A percentile compares a stretch with the other conserved stretches of the same genome.
phyloP scores from a whole-genome alignment of 2,329 filamentous ascomycete species.

The Fusarium denticulatum region DNA sequence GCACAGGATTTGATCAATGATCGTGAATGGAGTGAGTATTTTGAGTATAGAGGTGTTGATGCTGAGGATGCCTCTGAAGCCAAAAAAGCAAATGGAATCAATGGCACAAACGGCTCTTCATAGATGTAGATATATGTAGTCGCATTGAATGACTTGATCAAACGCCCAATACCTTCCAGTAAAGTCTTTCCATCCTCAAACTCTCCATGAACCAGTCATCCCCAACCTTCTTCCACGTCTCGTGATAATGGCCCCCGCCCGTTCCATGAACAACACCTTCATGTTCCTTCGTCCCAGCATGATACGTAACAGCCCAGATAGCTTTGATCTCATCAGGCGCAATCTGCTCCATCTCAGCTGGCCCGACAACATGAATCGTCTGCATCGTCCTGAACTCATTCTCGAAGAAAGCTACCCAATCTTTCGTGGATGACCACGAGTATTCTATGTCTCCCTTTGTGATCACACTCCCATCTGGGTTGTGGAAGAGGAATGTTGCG shows the following conservation, averaged over 20 bases:
- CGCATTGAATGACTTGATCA: accelerated
- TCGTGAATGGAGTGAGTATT: slow-evolving; percentile 49
- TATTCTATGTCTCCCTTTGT: not conserved
- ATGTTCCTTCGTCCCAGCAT: not conserved
- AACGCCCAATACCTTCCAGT: slow-evolving; percentile 14
- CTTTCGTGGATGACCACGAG: not conserved
- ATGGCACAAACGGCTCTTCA: not conserved
- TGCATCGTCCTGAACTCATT: slow-evolving; percentile 17
- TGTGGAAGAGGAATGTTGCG: not conserved
- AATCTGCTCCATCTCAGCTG: slow-evolving; percentile 16
- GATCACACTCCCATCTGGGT: not conserved
- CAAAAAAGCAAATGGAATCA: not conserved
- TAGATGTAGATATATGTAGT: not conserved
- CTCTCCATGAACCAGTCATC: slow-evolving; percentile 27
- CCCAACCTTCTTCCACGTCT: slow-evolving; percentile 17
- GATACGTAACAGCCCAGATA: slow-evolving; percentile 13
- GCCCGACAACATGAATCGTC: slow-evolving; percentile 8
- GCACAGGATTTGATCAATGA: slow-evolving; percentile 47
- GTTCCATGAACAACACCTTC: slow-evolving; percentile 7
- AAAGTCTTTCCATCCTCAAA: slow-evolving; percentile 25
- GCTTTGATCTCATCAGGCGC: slow-evolving; percentile 1
- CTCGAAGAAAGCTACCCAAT: slow-evolving; percentile 1
- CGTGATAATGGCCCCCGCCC: slow-evolving; percentile 21
- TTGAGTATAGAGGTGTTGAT: slow-evolving; percentile 52
- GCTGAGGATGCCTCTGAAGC: slow-evolving; percentile 6